A percentile compares a stretch with the other conserved stretches of the same genome.
Evolutionary conservation across 164 flowering plant genomes (phyloP).

Genomic region (Berberis vulgaris): DNA sequence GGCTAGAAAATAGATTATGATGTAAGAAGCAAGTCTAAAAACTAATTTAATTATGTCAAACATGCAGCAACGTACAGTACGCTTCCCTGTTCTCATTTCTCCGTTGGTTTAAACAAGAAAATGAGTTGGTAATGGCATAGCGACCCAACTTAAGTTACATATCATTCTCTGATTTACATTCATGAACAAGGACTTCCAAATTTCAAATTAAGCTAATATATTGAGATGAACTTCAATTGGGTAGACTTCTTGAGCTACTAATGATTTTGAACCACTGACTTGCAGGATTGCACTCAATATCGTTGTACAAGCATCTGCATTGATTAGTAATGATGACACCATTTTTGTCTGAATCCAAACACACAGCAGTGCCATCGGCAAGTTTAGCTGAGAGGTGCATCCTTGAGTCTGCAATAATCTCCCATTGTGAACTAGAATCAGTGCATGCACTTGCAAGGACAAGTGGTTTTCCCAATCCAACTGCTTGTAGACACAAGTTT

Average conservation of each 20-base stretch:
- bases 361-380: constrained; percentile 22
- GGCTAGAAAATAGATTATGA: no score
- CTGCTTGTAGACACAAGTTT: constrained; percentile 49
- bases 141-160: no score
- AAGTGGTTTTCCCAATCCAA: constrained; percentile 29
- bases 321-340: constrained; percentile 35
- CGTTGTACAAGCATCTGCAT: constrained; percentile 47
- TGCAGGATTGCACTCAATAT: constrained; percentile 51
- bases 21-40: no score
- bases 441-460: constrained; percentile 33
- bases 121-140: no score
- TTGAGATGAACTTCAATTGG: not conserved
- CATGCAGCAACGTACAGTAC: no score
- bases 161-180: no score
- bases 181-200: no score
- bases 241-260: constrained; percentile 25
- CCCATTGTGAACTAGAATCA: constrained; percentile 36
- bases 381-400: constrained; percentile 53
- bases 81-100: no score
- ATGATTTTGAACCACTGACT: constrained; percentile 82
- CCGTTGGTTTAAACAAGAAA: no score
- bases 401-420: constrained; percentile 48
- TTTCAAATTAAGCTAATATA: no score
- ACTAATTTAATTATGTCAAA: no score
- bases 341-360: constrained; percentile 46